Conservation (phyloP, 805 yeast genomes). For the Starmerella khaoyaiensis region DNA sequence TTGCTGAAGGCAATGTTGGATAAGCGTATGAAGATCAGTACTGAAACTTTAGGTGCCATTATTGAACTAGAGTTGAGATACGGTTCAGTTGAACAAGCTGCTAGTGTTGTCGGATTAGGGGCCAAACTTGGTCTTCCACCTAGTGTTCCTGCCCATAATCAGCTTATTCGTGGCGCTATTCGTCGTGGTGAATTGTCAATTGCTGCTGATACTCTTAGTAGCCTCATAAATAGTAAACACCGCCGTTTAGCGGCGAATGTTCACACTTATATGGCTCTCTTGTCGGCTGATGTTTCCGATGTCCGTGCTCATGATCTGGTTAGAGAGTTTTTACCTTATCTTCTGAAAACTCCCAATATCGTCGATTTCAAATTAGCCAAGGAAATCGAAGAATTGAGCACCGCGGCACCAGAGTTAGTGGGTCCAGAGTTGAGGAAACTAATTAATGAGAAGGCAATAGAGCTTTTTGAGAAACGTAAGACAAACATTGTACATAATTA, state of each 20-base stretch:
- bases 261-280: conserved; percentile 23
- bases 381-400: conserved; percentile 5
- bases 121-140: conserved; percentile 21
- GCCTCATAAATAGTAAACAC: conserved; percentile 10
- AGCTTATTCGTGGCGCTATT: conserved; percentile 23
- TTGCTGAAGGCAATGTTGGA: conserved; percentile 27
- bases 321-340: conserved; percentile 3
- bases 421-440: conserved; percentile 2
- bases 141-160: conserved; percentile 25
- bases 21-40: conserved; percentile 22
- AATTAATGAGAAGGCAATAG: conserved; percentile 2
- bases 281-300: conserved; percentile 7
- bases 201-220: conserved; percentile 19
- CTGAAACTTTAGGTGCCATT: conserved; percentile 25
- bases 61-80: conserved; percentile 24
- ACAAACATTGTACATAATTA: conserved; percentile 2
- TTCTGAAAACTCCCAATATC: conserved; percentile 4
- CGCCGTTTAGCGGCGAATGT: conserved; percentile 21
- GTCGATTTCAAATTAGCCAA: conserved; percentile 18
- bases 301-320: conserved; percentile 8
- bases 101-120: conserved; percentile 18
- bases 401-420: conserved; percentile 8
- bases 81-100: conserved; percentile 19
- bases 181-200: conserved; percentile 13
- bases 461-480: conserved; percentile 7